Percentiles rank a stretch among this genome's conserved stretches.
These are phyloP conservation scores for Plectosphaerella sp. DNA, from an alignment of 2,329 filamentous ascomycete species.

Conservation along the genomic window DNA sequence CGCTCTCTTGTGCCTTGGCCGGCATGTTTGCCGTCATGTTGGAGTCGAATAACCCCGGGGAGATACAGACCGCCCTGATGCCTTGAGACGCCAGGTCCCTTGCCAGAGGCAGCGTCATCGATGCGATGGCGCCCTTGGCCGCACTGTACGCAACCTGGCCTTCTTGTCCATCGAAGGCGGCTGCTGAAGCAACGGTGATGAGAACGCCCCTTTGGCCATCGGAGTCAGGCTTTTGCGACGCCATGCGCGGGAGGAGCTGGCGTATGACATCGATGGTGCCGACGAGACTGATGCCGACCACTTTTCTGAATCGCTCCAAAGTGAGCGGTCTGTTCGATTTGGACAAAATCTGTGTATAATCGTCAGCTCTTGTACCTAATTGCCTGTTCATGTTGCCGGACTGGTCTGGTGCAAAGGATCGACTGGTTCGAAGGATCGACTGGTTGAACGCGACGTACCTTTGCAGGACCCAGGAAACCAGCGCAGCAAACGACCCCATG, in stretches of 20 bases:
- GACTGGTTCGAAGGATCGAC: too few relatives aligned
- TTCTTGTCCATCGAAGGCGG: slow-evolving; percentile 81
- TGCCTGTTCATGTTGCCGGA: too few relatives aligned
- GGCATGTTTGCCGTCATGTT: slow-evolving; percentile 79
- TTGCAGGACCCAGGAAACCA: slow-evolving; percentile 64
- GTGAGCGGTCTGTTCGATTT: slow-evolving; percentile 56
- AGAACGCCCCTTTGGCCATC: slow-evolving; percentile 64
- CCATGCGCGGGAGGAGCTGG: slow-evolving; percentile 62
- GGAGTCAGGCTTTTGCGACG: slow-evolving; percentile 44
- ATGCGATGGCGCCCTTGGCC: slow-evolving; percentile 77
- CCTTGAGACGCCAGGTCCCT: slow-evolving; percentile 83
- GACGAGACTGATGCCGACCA: slow-evolving; percentile 70
- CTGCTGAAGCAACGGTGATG: slow-evolving; percentile 78
- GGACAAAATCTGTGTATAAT: slow-evolving; percentile 54
- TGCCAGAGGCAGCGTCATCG: slow-evolving; percentile 76
- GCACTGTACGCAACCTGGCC: slow-evolving; percentile 86
- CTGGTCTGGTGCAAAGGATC: too few relatives aligned
- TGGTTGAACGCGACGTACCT: slow-evolving; percentile 37
- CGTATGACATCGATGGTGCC: slow-evolving; percentile 72
- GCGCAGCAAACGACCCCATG: slow-evolving; percentile 75
- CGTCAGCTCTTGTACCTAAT: too few relatives aligned
- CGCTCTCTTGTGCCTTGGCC: slow-evolving; percentile 60
- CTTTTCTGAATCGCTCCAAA: slow-evolving; percentile 64
- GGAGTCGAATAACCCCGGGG: slow-evolving; percentile 86
- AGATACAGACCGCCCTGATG: slow-evolving; percentile 81